phyloP scores from a whole-genome alignment of 352 stramenopile genomes.

The Pelagophyceae sp. region DNA sequence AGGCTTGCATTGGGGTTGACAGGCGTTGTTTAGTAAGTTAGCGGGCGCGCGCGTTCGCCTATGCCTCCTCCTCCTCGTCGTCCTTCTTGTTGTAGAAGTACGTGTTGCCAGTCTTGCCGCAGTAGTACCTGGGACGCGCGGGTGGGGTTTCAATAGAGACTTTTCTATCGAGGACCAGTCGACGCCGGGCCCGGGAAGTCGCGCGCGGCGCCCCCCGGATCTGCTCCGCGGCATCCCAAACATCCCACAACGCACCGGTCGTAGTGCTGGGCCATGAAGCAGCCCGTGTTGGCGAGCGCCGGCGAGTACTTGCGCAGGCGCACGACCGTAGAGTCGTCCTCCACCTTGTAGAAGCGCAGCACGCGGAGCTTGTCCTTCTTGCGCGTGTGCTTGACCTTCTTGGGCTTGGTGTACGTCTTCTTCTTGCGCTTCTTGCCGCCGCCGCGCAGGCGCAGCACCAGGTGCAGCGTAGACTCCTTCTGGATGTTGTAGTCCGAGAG shows the following conservation, averaged over 20 bases:
- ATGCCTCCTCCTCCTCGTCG: slow-evolving; percentile 46
- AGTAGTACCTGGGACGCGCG: too few relatives aligned
- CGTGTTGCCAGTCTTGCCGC: slow-evolving; percentile 94
- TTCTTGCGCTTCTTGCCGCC: slow-evolving; percentile 98
- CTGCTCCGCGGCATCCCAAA: too few relatives aligned
- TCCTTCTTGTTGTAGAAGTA: slow-evolving; percentile 75
- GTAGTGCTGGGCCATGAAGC: slow-evolving; percentile 98
- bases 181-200: too few relatives aligned
- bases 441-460: slow-evolving; percentile 66
- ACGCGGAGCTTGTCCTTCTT: slow-evolving; percentile 94
- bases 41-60: not conserved
- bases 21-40: too few relatives aligned
- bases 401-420: slow-evolving; percentile 99
- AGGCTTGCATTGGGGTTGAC: too few relatives aligned
- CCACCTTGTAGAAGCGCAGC: slow-evolving; percentile 66
- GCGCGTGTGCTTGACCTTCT: slow-evolving; percentile 96
- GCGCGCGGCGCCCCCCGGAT: too few relatives aligned
- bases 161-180: too few relatives aligned
- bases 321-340: slow-evolving; percentile 82
- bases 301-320: slow-evolving; percentile 95
- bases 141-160: too few relatives aligned
- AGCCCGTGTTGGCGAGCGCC: slow-evolving; percentile 82
- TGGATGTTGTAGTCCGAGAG: slow-evolving; percentile 84
- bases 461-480: slow-evolving; percentile 78
- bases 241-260: too few relatives aligned